phyloP scores from a whole-genome alignment of 2,329 filamentous ascomycete genomes.

The Neocatenulostroma microsporum region DNA sequence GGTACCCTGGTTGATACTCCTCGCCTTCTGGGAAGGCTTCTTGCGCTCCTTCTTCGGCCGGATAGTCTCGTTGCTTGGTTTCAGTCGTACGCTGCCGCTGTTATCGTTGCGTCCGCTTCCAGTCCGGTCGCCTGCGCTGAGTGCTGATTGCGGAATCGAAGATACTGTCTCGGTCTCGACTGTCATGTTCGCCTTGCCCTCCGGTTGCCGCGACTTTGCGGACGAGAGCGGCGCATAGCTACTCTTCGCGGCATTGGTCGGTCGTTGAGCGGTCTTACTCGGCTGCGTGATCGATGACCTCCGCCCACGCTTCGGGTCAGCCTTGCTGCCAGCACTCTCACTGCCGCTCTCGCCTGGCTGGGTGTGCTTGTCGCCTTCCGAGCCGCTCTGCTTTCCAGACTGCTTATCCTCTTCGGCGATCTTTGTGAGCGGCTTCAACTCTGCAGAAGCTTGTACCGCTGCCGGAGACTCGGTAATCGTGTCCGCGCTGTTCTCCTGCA shows the following conservation, averaged over 20 bases:
- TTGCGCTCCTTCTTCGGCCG: constrained; percentile 90
- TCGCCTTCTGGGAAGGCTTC: constrained; percentile 65
- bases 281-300: constrained; percentile 25
- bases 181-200: constrained; percentile 87
- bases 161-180: constrained; percentile 95
- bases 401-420: constrained; percentile 16
- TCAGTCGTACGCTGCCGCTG: constrained; percentile 69
- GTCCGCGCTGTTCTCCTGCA: constrained; percentile 48
- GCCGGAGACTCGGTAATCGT: constrained; percentile 55
- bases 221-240: constrained; percentile 59
- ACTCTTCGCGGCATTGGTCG: constrained; percentile 48
- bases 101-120: constrained; percentile 54
- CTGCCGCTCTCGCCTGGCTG: constrained; percentile 50
- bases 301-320: constrained; percentile 34
- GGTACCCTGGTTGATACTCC: constrained; percentile 61
- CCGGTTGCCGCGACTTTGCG: constrained; percentile 58
- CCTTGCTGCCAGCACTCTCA: constrained; percentile 56
- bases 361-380: constrained; percentile 19
- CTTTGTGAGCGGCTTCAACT: constrained; percentile 24
- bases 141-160: constrained; percentile 75
- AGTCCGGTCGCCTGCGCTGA: constrained; percentile 52
- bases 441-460: constrained; percentile 23
- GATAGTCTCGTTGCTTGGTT: constrained; percentile 92
- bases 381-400: constrained; percentile 38
- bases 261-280: constrained; percentile 13